Evolutionary conservation across 768 basidiomycete genomes (phyloP).

Genomic region (Tricholoma terreum): DNA sequence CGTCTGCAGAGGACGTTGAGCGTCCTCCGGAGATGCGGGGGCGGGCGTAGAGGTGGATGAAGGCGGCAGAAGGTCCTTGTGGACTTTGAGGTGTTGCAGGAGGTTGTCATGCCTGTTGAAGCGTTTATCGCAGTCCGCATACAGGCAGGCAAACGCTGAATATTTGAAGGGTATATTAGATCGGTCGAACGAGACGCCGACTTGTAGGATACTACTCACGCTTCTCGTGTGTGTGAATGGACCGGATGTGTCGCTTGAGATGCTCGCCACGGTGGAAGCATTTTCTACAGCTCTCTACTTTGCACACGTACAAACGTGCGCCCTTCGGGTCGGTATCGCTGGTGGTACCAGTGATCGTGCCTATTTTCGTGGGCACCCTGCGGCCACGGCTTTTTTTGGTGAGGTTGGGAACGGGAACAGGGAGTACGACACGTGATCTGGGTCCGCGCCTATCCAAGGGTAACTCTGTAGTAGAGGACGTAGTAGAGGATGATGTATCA

Average conservation of each 20-base stretch:
- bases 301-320: conserved; percentile 52
- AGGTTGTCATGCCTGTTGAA: conserved; percentile 83
- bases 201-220: conserved; percentile 44
- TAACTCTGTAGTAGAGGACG: background rate
- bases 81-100: conserved; percentile 73
- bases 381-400: conserved; percentile 81
- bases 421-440: conserved; percentile 53
- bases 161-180: background rate
- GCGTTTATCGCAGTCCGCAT: conserved; percentile 62
- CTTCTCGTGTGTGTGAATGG: conserved; percentile 75
- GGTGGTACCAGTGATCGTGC: conserved; percentile 8
- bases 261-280: conserved; percentile 74
- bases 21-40: conserved; percentile 5
- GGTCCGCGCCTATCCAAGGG: conserved; percentile 38
- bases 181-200: conserved; percentile 8
- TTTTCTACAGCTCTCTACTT: conserved; percentile 68
- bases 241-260: conserved; percentile 71
- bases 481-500: conserved; percentile 10
- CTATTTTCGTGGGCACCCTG: conserved; percentile 58
- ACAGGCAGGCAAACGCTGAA: conserved; percentile 70
- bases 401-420: conserved; percentile 71
- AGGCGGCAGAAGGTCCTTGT: conserved; percentile 36
- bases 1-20: conserved; percentile 4
- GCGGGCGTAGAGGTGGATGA: conserved; percentile 9
- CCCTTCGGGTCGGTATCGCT: conserved; percentile 16